A percentile compares a stretch with the other conserved stretches of the same genome.
phyloP scores from a whole-genome alignment of 257 asterid species.

The Solanum piurae region DNA sequence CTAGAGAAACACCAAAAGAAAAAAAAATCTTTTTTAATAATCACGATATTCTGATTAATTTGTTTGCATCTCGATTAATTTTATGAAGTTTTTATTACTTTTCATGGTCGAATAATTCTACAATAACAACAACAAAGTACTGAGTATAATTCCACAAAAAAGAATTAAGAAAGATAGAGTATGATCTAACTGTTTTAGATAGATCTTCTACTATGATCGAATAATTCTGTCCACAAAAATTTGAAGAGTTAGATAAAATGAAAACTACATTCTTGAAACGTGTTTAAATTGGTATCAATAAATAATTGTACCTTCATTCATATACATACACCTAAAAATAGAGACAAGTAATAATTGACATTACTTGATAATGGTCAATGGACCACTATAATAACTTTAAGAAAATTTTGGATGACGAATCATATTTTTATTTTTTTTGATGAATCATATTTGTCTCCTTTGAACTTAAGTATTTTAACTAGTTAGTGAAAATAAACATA shows the following conservation, averaged over 20 bases:
- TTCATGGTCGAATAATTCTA: neutral
- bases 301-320: neutral
- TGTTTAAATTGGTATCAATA: neutral
- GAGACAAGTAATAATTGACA: neutral
- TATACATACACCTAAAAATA: neutral
- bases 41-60: neutral
- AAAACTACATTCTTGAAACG: neutral
- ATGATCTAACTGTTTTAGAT: neutral
- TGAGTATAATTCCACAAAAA: neutral
- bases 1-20: neutral
- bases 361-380: neutral
- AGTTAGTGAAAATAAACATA: neutral
- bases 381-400: neutral
- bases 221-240: neutral
- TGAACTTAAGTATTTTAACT: neutral
- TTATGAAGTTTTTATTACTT: neutral
- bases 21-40: neutral
- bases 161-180: rapidly evolving
- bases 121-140: neutral
- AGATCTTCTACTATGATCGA: neutral
- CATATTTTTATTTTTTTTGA: neutral
- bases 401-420: neutral
- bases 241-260: neutral
- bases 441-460: neutral
- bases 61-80: neutral